Conservation (phyloP, 192 early-diverging fungal species). For the Coemansia erecta region DNA sequence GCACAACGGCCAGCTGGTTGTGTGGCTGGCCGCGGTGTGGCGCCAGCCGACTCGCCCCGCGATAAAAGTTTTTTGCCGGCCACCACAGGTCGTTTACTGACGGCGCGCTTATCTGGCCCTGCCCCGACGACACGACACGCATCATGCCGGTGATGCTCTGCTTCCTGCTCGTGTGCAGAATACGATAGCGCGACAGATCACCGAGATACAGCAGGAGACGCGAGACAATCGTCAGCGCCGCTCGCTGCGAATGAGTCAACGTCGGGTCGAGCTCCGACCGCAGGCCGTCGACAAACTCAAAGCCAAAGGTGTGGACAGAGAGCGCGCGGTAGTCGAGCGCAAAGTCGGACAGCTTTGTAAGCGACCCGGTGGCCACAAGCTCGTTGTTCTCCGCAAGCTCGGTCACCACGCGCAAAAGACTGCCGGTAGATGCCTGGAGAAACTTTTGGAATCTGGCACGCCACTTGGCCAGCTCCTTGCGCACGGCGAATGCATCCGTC, state of each 20-base stretch:
- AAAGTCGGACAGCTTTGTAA: conserved; percentile 8
- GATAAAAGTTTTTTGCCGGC: conserved; percentile 45
- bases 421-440: conserved; percentile 34
- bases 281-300: conserved; percentile 29
- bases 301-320: conserved; percentile 26
- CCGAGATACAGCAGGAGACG: conserved; percentile 38
- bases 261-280: conserved; percentile 29
- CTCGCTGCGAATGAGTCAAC: conserved; percentile 26
- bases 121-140: conserved; percentile 1
- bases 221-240: conserved; percentile 30
- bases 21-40: conserved; percentile 47
- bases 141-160: conserved; percentile 6
- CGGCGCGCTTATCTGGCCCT: conserved; percentile 6
- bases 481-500: conserved; percentile 7
- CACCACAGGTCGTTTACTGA: conserved; percentile 23
- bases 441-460: conserved; percentile 39
- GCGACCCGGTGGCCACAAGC: conserved; percentile 16
- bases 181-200: conserved; percentile 45
- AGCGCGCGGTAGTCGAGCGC: conserved; percentile 35
- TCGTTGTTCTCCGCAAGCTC: conserved; percentile 36
- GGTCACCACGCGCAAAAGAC: conserved; percentile 26
- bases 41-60: conserved; percentile 35
- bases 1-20: conserved; percentile 48
- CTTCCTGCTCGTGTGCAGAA: conserved; percentile 28
- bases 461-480: conserved; percentile 29